Percentiles rank a stretch among this genome's conserved stretches.
These are phyloP conservation scores for Zea mays DNA, from an alignment of 176 grass and related monocot genomes.

Conservation along the genomic window Zm-B73-REFERENCE-NAM-5.0 NC_050102.1:182488001-182488500, in stretches of 20 bases:
- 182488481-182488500: slow-evolving; percentile 1
- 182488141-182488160: slow-evolving; percentile 31
- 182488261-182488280: slow-evolving; percentile 60
- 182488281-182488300: slow-evolving; percentile 54
- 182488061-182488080: no score
- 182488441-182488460: slow-evolving; percentile 75
- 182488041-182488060: no score
- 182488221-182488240: slow-evolving; percentile 44
- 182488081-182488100: slow-evolving; percentile 27
- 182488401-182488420: slow-evolving; percentile 39
- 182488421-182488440: slow-evolving; percentile 85
- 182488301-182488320: no score
- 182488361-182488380: background rate
- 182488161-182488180: slow-evolving; percentile 27
- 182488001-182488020: no score
- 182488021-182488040: no score
- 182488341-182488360: slow-evolving; percentile 8
- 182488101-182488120: slow-evolving; percentile 17
- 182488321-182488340: slow-evolving; percentile 42
- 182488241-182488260: slow-evolving; percentile 50
- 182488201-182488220: slow-evolving; percentile 37
- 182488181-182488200: background rate
- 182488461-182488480: slow-evolving; percentile 51
- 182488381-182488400: slow-evolving; percentile 89
- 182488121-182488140: slow-evolving; percentile 18